Conservation (phyloP, 345 rosid species). For the Eutrema japonicum region DNA sequence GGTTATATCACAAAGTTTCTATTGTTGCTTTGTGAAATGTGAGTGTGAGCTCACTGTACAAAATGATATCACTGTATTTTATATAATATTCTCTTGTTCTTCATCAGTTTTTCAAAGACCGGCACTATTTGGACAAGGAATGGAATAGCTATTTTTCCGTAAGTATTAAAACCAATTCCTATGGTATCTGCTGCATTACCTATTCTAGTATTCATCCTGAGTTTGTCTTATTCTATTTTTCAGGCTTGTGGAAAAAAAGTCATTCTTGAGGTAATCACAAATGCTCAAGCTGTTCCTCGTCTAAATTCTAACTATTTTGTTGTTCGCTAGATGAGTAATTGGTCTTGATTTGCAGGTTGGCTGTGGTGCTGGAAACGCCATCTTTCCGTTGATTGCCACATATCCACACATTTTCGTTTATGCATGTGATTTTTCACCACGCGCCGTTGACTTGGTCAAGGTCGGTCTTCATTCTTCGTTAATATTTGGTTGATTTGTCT, state of each 20-base stretch:
- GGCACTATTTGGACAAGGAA: constrained; percentile 95
- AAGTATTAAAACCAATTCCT: constrained; percentile 43
- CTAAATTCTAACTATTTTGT: neutral
- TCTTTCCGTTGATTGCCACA: constrained; percentile 76
- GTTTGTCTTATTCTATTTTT: constrained; percentile 9
- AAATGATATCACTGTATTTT: neutral
- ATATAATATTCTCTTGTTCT: constrained; percentile 17
- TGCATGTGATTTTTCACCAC: constrained; percentile 92
- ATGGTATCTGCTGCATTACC: constrained; percentile 18
- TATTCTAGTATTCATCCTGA: neutral
- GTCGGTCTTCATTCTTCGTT: constrained; percentile 47
- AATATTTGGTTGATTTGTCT: constrained; percentile 2
- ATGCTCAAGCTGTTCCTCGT: constrained; percentile 7
- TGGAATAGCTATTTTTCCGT: constrained; percentile 83
- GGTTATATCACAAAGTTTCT: neutral
- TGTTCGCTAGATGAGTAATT: constrained; percentile 10
- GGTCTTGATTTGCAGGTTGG: constrained; percentile 63
- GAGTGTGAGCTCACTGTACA: constrained; percentile 2
- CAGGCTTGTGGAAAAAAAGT: constrained; percentile 60
- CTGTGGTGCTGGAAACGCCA: constrained; percentile 94
- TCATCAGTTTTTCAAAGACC: constrained; percentile 88
- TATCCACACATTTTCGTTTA: constrained; percentile 77
- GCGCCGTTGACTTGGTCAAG: constrained; percentile 88
- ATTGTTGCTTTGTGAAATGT: neutral
- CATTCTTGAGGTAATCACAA: constrained; percentile 66